These are phyloP conservation scores for Clitoria ternatea DNA, from an alignment of 306 rosid genomes.

Conservation along the genomic window DNA sequence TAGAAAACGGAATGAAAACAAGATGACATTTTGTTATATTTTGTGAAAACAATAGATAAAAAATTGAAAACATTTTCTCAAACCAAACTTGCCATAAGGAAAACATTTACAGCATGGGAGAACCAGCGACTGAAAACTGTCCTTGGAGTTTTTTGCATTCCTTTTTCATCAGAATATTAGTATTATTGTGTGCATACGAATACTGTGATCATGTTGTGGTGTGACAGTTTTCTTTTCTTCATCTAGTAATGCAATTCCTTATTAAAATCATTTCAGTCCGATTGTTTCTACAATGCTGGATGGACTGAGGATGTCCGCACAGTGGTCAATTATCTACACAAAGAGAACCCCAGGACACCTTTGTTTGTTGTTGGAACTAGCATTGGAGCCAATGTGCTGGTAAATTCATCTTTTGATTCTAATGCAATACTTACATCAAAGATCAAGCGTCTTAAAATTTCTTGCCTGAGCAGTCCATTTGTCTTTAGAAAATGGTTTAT, in stretches of 20 bases:
- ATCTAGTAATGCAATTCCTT: conserved; percentile 13
- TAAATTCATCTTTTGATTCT: conserved; percentile 29
- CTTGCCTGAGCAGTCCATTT: not conserved
- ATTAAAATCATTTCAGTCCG: conserved; percentile 66
- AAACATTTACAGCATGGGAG: not conserved
- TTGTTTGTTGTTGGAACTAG: conserved; percentile 86
- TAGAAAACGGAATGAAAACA: no score
- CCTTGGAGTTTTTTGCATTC: not conserved
- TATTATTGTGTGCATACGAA: conserved; percentile 13
- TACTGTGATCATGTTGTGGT: conserved; percentile 8
- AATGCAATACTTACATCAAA: conserved; percentile 9
- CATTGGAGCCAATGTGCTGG: conserved; percentile 93
- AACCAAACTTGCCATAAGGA: not conserved
- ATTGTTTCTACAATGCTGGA: conserved; percentile 95
- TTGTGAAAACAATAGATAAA: not conserved
- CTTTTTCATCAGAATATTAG: conserved; percentile 10
- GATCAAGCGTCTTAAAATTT: conserved; percentile 3
- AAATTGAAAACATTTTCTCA: not conserved
- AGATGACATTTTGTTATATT: not conserved
- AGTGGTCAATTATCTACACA: conserved; percentile 63
- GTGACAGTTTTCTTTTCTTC: conserved; percentile 14
- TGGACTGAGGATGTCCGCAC: conserved; percentile 94
- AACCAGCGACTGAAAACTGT: not conserved
- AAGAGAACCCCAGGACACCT: conserved; percentile 63
- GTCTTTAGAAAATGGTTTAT: not conserved